Evolutionary conservation across 352 stramenopile genomes (phyloP).

Genomic region (Plasmopara halstedii): DNA sequence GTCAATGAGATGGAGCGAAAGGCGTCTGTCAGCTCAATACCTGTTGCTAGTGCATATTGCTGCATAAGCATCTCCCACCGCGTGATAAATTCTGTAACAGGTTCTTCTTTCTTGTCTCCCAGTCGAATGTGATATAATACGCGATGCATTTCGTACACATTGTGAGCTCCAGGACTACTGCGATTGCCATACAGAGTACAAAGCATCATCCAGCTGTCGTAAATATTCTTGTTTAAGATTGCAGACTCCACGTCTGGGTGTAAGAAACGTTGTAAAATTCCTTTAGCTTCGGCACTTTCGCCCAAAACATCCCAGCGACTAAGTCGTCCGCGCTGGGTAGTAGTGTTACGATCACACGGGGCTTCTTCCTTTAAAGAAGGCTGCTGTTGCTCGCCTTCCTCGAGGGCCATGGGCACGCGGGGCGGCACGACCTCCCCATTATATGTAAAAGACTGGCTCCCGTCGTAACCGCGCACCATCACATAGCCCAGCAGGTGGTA

Average conservation of each 20-base stretch:
- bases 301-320: conserved; percentile 30
- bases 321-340: conserved; percentile 11
- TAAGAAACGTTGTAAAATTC: conserved; percentile 38
- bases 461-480: conserved; percentile 34
- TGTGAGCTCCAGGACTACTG: conserved; percentile 19
- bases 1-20: conserved; percentile 32
- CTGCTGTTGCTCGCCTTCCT: conserved; percentile 16
- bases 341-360: not conserved
- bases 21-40: conserved; percentile 32
- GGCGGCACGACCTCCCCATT: conserved; percentile 37
- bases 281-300: conserved; percentile 39
- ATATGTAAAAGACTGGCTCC: conserved; percentile 34
- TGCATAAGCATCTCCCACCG: conserved; percentile 33
- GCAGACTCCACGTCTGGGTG: conserved; percentile 37
- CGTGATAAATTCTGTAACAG: conserved; percentile 29
- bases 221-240: conserved; percentile 45
- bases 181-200: conserved; percentile 35
- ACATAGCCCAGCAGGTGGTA: conserved; percentile 46
- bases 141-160: conserved; percentile 38
- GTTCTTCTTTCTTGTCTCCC: conserved; percentile 36
- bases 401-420: conserved; percentile 14
- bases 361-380: conserved; percentile 21
- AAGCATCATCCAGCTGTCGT: conserved; percentile 39
- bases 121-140: conserved; percentile 35
- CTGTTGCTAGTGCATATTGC: conserved; percentile 30